Percentiles rank a stretch among this genome's conserved stretches.
phyloP scores from a whole-genome alignment of 2,329 filamentous ascomycete genomes.

The Trichoderma sp. region DNA sequence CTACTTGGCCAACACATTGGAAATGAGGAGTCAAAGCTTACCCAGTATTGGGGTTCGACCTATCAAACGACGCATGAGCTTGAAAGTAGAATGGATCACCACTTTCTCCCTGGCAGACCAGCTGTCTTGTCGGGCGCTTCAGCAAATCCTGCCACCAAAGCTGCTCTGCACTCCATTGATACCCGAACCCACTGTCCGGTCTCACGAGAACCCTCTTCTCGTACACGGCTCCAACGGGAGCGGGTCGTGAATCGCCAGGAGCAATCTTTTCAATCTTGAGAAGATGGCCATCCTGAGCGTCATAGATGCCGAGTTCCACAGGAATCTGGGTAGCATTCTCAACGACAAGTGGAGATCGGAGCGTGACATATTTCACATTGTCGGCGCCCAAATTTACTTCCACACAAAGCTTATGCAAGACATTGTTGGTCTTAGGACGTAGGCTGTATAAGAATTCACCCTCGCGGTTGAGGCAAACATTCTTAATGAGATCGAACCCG shows the following conservation, averaged over 20 bases:
- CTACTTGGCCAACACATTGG: neutral
- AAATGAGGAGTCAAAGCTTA: constrained; percentile 41
- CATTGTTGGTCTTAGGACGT: constrained; percentile 79
- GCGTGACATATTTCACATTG: constrained; percentile 97
- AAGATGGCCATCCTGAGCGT: constrained; percentile 81
- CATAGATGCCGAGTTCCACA: constrained; percentile 89
- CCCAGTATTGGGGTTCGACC: constrained; percentile 77
- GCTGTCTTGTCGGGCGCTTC: constrained; percentile 78
- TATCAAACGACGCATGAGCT: constrained; percentile 82
- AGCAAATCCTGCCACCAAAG: constrained; percentile 93
- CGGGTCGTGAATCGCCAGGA: constrained; percentile 85
- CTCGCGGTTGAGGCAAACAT: constrained; percentile 89
- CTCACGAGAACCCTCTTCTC: constrained; percentile 85
- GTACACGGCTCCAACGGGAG: constrained; percentile 88
- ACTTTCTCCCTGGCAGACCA: constrained; percentile 85
- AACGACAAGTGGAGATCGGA: constrained; percentile 85
- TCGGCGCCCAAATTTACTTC: constrained; percentile 89
- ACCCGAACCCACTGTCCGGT: constrained; percentile 94
- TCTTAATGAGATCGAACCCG: constrained; percentile 87
- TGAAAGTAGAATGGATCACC: constrained; percentile 97
- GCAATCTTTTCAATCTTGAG: constrained; percentile 98
- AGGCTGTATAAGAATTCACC: constrained; percentile 89
- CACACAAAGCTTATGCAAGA: constrained; percentile 86
- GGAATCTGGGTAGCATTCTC: constrained; percentile 98
- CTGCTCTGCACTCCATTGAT: constrained; percentile 87